Percentiles rank a stretch among this genome's conserved stretches.
Conservation (phyloP, 495 filamentous ascomycete species). For the Evernia prunastri region DNA sequence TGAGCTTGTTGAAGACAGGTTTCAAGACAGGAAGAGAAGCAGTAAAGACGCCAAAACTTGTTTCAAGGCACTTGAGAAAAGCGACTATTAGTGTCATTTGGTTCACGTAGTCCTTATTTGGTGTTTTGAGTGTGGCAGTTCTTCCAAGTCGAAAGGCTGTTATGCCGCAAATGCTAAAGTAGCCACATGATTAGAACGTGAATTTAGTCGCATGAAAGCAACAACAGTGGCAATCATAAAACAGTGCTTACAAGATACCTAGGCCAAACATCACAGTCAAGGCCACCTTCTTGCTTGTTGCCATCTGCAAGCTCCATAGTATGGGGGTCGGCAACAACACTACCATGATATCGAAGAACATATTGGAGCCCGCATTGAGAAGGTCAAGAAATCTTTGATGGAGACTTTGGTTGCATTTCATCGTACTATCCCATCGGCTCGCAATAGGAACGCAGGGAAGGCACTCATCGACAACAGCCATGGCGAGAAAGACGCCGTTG, state of each 20-base stretch:
- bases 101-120: no score
- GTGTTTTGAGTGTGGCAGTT: no score
- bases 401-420: slow-evolving; percentile 25
- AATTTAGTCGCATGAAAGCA: neutral
- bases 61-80: slow-evolving; percentile 18
- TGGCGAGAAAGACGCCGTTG: slow-evolving; percentile 14
- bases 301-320: slow-evolving; percentile 37
- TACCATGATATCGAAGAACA: slow-evolving; percentile 35
- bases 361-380: slow-evolving; percentile 27
- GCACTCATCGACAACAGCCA: slow-evolving; percentile 24
- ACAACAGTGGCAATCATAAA: neutral
- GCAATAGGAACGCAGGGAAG: slow-evolving; percentile 34
- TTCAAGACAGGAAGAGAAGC: slow-evolving; percentile 24
- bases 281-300: slow-evolving; percentile 30
- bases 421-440: slow-evolving; percentile 27
- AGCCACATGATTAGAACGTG: neutral
- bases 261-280: slow-evolving; percentile 25
- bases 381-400: slow-evolving; percentile 29
- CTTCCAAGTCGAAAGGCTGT: slow-evolving; percentile 12
- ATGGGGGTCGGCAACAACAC: slow-evolving; percentile 39
- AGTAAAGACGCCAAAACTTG: slow-evolving; percentile 19
- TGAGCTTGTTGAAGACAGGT: slow-evolving; percentile 16
- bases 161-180: slow-evolving; percentile 15
- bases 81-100: no score
- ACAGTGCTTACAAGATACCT: slow-evolving; percentile 19